Evolutionary conservation across 1,139 yeast species (phyloP), one percentile per base, ranked within the genome.

Genomic region (Pichia sp.): DNA sequence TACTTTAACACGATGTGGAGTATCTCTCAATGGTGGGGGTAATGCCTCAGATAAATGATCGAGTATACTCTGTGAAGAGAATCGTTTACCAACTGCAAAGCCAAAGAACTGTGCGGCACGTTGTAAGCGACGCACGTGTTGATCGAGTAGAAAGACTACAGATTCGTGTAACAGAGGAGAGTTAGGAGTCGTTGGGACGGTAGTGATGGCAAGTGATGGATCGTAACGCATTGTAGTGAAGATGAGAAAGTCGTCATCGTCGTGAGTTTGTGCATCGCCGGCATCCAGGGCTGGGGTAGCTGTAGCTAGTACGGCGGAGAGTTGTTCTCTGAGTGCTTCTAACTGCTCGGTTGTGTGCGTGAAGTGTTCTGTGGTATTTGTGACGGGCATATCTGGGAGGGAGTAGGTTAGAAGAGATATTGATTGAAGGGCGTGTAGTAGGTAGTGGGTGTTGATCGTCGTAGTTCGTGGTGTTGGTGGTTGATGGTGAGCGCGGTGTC

Each of bases 151-250:
- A 46, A 82, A 77, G 56, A 79, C 79, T 41, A 75, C 30, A 50
- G 53, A 34, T 25, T 25, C 27, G 16, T 25, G 18, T 3, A 25
- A 14, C n/a, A n/a, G n/a, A 34, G 46, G 35, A 55, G 67, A 39
- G 19, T 49, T 32, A 18, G 50, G 49, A 0, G 58, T 46, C 27
- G 67, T 55, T 14, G 61, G 56, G 6, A 49, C 41, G 6, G 57
- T 56, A 5, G 47, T 43, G 6, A 46, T 33, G 41, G 42, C 6
- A 14, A 77, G 49, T 3, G 50, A 41, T 2, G 94, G 91, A 48
- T 83, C 94, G 49, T 78, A 85, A 32, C 94, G 60, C 18, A 85
- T 68, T 1, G 94, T 77, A 28, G 86, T 70, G 15, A 84, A 61
- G 10, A 83, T 51, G 41, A 76, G 69, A 49, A 82, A 79, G 7